phyloP scores from a whole-genome alignment of 768 basidiomycete species.

The Paxillus involutus region DNA sequence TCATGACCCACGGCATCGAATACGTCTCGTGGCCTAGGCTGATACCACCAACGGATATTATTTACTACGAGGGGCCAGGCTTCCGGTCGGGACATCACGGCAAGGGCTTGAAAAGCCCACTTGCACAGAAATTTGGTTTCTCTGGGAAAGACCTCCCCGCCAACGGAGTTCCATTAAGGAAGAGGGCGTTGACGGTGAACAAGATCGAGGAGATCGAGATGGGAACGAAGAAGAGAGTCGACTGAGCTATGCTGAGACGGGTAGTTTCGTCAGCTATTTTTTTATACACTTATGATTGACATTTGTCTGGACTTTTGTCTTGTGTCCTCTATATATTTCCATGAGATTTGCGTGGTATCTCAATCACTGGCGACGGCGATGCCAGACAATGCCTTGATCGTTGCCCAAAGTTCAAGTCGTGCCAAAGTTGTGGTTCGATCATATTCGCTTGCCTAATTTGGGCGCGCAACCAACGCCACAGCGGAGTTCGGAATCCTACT shows the following conservation, averaged over 20 bases:
- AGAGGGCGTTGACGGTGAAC: constrained; percentile 31
- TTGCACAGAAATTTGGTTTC: constrained; percentile 32
- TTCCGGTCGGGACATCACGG: constrained; percentile 77
- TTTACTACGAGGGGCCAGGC: constrained; percentile 89
- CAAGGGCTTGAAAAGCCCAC: constrained; percentile 57
- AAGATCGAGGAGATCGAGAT: constrained; percentile 76
- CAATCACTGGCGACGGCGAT: too few relatives aligned
- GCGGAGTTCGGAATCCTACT: constrained; percentile 30
- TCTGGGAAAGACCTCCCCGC: constrained; percentile 37
- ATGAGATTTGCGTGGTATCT: neutral
- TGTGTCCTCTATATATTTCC: neutral
- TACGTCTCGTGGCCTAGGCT: constrained; percentile 96
- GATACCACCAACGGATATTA: constrained; percentile 71
- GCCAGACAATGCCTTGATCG: too few relatives aligned
- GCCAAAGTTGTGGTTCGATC: neutral
- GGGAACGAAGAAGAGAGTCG: constrained; percentile 77
- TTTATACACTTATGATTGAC: neutral
- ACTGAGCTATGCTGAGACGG: constrained; percentile 37
- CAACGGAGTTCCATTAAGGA: constrained; percentile 38
- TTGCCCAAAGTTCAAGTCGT: too few relatives aligned
- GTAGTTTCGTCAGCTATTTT: neutral
- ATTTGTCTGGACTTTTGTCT: constrained; percentile 8
- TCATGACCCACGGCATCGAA: constrained; percentile 83
- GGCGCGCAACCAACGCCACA: constrained; percentile 6
- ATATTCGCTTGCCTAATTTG: constrained; percentile 9